phyloP scores from a whole-genome alignment of 495 filamentous ascomycete species.

The Penicillium cosmopolitanum region DNA sequence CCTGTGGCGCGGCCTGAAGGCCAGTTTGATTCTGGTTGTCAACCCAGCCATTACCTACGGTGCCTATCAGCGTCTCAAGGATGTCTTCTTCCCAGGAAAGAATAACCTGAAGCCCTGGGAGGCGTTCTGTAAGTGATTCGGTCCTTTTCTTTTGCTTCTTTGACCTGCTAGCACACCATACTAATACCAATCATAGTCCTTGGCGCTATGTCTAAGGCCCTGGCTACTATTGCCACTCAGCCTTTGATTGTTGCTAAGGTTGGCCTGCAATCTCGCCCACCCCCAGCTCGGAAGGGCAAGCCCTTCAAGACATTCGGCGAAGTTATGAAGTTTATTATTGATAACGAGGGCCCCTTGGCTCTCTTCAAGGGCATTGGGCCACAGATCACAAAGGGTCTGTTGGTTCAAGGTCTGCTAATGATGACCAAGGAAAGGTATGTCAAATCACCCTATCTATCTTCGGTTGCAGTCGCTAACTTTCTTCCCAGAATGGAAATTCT shows the following conservation, averaged over 20 bases:
- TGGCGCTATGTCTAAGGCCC: constrained; percentile 87
- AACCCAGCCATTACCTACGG: constrained; percentile 99
- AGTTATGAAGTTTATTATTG: constrained; percentile 89
- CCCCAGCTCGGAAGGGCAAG: constrained; percentile 80
- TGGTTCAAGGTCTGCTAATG: constrained; percentile 97
- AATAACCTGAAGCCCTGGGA: constrained; percentile 79
- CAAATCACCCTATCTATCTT: constrained; percentile 22
- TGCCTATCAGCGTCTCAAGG: constrained; percentile 89
- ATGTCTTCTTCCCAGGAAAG: constrained; percentile 76
- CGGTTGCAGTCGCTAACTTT: constrained; percentile 28
- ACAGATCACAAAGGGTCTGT: constrained; percentile 87
- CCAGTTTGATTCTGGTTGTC: constrained; percentile 92
- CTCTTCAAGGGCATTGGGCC: constrained; percentile 97
- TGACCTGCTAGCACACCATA: background rate
- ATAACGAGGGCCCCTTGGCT: constrained; percentile 80
- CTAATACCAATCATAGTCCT: constrained; percentile 61
- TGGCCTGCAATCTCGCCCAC: constrained; percentile 89
- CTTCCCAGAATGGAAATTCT: constrained; percentile 77
- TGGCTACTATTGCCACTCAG: constrained; percentile 92
- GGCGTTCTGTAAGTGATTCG: constrained; percentile 75
- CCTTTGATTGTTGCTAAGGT: constrained; percentile 98
- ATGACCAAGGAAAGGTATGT: constrained; percentile 97
- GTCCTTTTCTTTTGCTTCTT: background rate
- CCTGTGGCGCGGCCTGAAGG: constrained; percentile 94
- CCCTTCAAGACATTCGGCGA: constrained; percentile 94